phyloP scores from a whole-genome alignment of 2,329 filamentous ascomycete genomes.

The Fusarium multiceps region DNA sequence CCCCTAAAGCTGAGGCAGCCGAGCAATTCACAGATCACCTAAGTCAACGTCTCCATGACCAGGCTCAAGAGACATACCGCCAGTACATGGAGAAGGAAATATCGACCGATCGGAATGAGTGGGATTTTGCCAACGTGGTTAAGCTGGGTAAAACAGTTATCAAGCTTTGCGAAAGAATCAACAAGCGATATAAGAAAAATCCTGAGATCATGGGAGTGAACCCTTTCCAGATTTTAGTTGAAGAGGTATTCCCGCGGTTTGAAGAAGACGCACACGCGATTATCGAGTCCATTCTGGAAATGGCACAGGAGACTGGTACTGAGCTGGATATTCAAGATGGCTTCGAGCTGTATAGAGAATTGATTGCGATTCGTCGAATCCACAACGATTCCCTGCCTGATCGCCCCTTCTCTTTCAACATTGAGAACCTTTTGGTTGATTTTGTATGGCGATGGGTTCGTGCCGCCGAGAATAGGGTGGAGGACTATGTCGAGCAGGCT shows the following conservation, averaged over 20 bases:
- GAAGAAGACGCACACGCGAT: slow-evolving; percentile 90
- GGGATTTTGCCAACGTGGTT: slow-evolving; percentile 92
- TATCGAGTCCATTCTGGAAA: slow-evolving; percentile 81
- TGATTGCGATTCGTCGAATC: slow-evolving; percentile 85
- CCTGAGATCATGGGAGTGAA: slow-evolving; percentile 84
- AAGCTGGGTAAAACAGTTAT: slow-evolving; percentile 87
- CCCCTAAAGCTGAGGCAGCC: slow-evolving; percentile 74
- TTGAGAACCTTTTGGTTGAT: slow-evolving; percentile 85
- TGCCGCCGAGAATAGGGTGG: slow-evolving; percentile 80
- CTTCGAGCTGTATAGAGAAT: slow-evolving; percentile 90
- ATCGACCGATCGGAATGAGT: slow-evolving; percentile 81
- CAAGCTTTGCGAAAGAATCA: slow-evolving; percentile 86
- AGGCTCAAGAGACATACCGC: slow-evolving; percentile 83
- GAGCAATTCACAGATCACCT: slow-evolving; percentile 79
- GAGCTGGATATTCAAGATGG: slow-evolving; percentile 92
- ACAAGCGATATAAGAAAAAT: slow-evolving; percentile 90
- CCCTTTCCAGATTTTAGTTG: slow-evolving; percentile 76
- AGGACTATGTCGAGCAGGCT: slow-evolving; percentile 87
- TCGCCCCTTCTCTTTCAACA: slow-evolving; percentile 83
- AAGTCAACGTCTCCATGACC: slow-evolving; percentile 75
- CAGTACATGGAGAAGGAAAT: slow-evolving; percentile 82
- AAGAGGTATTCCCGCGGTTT: slow-evolving; percentile 88
- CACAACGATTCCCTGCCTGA: slow-evolving; percentile 80
- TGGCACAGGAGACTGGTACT: slow-evolving; percentile 73
- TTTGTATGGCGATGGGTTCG: slow-evolving; percentile 98